Conservation (phyloP, 1,139 yeast species). For the Candida sp. region DNA sequence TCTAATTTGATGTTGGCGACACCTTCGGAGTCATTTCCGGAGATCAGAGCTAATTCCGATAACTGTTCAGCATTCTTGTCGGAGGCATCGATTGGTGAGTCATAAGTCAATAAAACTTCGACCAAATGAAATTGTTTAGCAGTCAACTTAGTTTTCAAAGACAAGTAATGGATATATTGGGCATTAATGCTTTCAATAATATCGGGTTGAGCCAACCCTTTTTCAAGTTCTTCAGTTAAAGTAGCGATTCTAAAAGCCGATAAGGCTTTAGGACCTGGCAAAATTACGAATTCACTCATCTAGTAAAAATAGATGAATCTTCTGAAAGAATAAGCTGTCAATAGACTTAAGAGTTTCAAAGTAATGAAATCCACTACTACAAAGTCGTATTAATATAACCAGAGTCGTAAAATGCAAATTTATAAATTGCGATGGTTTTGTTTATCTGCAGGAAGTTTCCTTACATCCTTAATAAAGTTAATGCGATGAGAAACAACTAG, state of each 20-base stretch:
- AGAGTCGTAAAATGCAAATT: not conserved
- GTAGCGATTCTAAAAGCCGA: conserved; percentile 81
- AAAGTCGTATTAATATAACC: not conserved
- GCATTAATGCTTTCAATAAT: conserved; percentile 71
- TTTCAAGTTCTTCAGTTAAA: conserved; percentile 70
- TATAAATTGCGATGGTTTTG: not conserved
- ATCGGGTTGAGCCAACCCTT: conserved; percentile 53
- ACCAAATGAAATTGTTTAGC: conserved; percentile 47
- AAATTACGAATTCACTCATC: conserved; percentile 42
- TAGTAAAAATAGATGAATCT: not conserved
- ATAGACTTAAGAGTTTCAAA: not conserved
- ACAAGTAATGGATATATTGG: conserved; percentile 78
- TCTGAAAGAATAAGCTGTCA: not conserved
- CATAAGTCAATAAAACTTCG: conserved; percentile 70
- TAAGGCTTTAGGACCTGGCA: conserved; percentile 90
- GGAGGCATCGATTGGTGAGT: conserved; percentile 53
- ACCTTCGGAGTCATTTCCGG: conserved; percentile 28
- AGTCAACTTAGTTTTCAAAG: conserved; percentile 41
- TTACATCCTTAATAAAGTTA: no score
- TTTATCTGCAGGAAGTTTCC: not conserved
- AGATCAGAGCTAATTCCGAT: conserved; percentile 21
- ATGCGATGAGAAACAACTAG: no score
- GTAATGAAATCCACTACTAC: not conserved
- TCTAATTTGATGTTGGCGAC: conserved; percentile 24
- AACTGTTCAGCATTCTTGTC: conserved; percentile 51